Evolutionary conservation across 768 basidiomycete genomes (phyloP), one percentile per base, ranked within the genome.

Genomic region (Pleurotus ostreatus): DNA sequence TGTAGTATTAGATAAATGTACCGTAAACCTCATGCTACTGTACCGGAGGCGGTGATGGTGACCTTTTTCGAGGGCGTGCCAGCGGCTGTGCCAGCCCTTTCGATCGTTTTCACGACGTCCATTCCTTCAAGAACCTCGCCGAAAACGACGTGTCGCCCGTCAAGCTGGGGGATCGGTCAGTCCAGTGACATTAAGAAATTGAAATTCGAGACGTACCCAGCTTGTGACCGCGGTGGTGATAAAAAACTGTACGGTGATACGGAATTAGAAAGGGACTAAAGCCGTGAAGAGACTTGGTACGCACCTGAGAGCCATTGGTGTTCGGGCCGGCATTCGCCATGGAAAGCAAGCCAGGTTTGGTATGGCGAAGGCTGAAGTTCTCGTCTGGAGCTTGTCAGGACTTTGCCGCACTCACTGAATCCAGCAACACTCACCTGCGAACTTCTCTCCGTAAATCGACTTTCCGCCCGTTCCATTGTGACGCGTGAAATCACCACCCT

Each of bases 301-400:
- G 55, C 52, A 84, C 81, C 69, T 90, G 90, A 12, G 89, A 92
- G 37, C 92, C 89, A 57, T 90, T 91, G 39, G 89, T 90, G 71
- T 88, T 81, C 1, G 75, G 75, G 49, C 93, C 92, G 37, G 92
- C 90, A 62, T 91, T 97, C 39, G 95, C 95, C 85, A 88, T 88
- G 26, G 85, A 88, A 41, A 89, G 78, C 25, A 87, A 68, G 44
- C 81, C 81, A 15, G 76, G 79, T 59, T 82, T 83, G 60, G 67
- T 76, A 75, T 96, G 93, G 68, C 82, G 86, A 57, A 84, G 66
- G 57, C 78, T 62, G 66, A 90, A 90, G 76, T 92, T 94, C 74
- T 95, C 93, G 59, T 95, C 93, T 81, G 23, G 4, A 44, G 7
- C 30, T 34, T 11, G 11, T 34, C 8, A 34, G 8, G 30, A 47